Base-by-base conservation (phyloP, 1,284 basidiomycete genomes). In the Ganoderma sinense region DNA sequence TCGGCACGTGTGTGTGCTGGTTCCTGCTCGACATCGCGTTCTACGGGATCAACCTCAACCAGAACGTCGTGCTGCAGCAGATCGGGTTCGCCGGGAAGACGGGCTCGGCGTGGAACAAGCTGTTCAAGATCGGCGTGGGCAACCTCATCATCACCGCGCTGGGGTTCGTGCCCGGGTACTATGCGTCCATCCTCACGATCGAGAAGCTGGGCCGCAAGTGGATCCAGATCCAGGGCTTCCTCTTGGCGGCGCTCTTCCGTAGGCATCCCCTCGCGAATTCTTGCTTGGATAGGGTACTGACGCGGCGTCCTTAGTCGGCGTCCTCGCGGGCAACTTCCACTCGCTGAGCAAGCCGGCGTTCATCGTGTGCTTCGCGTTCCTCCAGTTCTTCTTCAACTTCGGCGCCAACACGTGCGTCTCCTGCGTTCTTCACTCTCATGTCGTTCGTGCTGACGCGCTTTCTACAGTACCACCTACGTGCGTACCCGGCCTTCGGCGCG, bases 141-240 rank as follows among this genome's bases (percentile, higher is more conserved):
- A 88, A 87, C 71, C 83, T 93, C 53, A 92, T 93, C 76, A 86
- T 93, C 72, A 91, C 91, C 2, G 88, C 83, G 0, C 85, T 93
- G 29, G 92, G 92, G 31, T 92, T 94, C 74, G 89, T 94, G 1
- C 93, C 93, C 23, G 93, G 92, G 8, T 92, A 94, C 79, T 94
- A 93, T 74, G 89, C 82, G 4, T 84, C 91, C 0, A 84, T 94
- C 62, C 77, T 93, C 43, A 87, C 90, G 13, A 91, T 94, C 71
- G 93, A 94, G 80, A 85, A 84, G 70, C 85, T 93, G 29, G 93
- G 93, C 2, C 85, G 92, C 53, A 94, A 93, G 77, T 85, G 84
- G 77, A 93, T 94, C 74, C 93, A 95, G 78, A 83, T 95, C 66
- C 91, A 93, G 82, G 94, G 94, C 13, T 96, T 95, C 86, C 77